Evolutionary conservation across 805 yeast genomes (phyloP), one percentile per base, ranked within the genome.

Genomic region (Teunomyces aglyptinius): DNA sequence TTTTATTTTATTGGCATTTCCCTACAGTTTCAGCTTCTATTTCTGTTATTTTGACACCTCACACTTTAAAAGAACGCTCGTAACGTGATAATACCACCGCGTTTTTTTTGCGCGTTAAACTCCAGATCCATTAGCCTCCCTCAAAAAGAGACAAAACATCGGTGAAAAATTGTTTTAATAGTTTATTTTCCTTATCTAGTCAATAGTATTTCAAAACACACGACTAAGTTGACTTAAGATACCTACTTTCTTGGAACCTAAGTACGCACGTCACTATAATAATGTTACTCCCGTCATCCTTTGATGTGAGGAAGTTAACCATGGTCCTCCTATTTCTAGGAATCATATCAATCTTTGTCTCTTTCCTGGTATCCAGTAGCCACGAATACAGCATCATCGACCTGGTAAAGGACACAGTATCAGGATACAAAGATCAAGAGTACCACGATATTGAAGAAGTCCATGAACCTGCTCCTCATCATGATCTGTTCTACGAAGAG

Each of bases 271-370:
- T 24, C 11, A 24, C 26, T 10, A 24, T 11, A 24, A 24, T 6
- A 24, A 36, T 36, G 39, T 22, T 36, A 16, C 39, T 36, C 16
- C 39, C 39, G 6, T 20, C 39, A 8, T n/a, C 28, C 11, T 36
- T 36, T n/a, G 39, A 36, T 20, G 39, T 36, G 39, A 22, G 39
- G 10, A 36, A 36, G 28, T 36, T 36, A 28, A 36, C 39, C 3
- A 20, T 36, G 27, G 39, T 15, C 12, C 22, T 36, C 16, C 39
- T 36, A 6, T n/a, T 36, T 16, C 22, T 36, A n/a, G 39, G 39
- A 13, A 26, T 22, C 16, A 5, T 22, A 22, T 20, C 39, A 16
- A 24, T 36, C 18, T 12, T 36, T 7, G 39, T 36, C 11, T 19
- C 39, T 28, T 22, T 36, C 39, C 28, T 20, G 39, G 39, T 36